These are phyloP conservation scores for Anethum foeniculum DNA, from an alignment of 140 eudicot genomes.

Conservation along the genomic window DNA sequence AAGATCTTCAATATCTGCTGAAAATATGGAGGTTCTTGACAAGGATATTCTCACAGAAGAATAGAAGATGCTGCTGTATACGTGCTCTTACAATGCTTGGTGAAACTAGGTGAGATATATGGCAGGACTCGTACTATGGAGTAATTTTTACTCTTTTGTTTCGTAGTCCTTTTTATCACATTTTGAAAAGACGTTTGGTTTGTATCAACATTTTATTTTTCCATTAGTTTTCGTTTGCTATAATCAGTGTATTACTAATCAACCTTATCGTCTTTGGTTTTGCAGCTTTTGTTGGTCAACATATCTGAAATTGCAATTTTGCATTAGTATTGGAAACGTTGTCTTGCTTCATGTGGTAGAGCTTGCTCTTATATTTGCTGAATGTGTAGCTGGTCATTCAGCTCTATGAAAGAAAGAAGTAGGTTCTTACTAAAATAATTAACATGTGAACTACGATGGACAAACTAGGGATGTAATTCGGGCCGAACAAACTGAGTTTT, in stretches of 20 bases:
- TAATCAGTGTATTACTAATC: not conserved
- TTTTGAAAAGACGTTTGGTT: not conserved
- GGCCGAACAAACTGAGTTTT: too few species aligned
- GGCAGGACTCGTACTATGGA: not conserved
- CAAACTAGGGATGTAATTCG: too few species aligned
- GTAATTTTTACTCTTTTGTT: not conserved
- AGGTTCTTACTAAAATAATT: too few species aligned
- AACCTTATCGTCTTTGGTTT: not conserved
- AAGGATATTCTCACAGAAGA: not conserved
- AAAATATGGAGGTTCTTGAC: constrained; percentile 3
- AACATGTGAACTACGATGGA: too few species aligned
- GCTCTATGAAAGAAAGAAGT: too few species aligned
- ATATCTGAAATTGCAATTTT: not conserved
- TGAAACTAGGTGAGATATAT: not conserved
- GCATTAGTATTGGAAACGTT: not conserved
- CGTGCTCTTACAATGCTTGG: not conserved
- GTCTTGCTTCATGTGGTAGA: too few species aligned
- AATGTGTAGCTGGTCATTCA: too few species aligned
- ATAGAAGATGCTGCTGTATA: not conserved
- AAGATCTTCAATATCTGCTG: not conserved
- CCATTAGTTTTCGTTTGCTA: not conserved
- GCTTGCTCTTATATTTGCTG: too few species aligned
- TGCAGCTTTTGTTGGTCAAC: not conserved
- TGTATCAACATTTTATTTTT: not conserved
- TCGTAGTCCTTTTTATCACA: not conserved